phyloP scores from a whole-genome alignment of 371 early-diverging fungal species.

The Batrachochytrium dendrobatidis region DNA sequence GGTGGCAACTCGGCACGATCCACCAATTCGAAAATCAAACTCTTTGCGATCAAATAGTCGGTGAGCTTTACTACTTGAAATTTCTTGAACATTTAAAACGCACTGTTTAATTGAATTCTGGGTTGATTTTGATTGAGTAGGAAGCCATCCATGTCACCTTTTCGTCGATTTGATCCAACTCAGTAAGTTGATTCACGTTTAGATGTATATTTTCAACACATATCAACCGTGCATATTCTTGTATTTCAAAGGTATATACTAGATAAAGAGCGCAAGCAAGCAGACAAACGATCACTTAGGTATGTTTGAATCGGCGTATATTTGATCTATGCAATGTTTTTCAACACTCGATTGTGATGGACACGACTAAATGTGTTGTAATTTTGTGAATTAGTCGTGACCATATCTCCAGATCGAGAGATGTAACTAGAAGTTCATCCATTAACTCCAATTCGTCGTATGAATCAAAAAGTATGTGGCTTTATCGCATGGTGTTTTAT shows the following conservation, averaged over 20 bases:
- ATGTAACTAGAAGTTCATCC: too few relatives aligned
- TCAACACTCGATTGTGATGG: too few relatives aligned
- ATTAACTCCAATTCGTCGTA: too few relatives aligned
- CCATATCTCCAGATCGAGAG: too few relatives aligned
- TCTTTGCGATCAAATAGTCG: background rate
- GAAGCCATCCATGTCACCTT: slow-evolving; percentile 10
- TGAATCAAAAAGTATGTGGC: too few relatives aligned
- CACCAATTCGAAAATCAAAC: slow-evolving; percentile 5
- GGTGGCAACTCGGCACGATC: background rate
- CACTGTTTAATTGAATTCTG: background rate
- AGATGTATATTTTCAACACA: background rate
- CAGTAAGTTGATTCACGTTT: slow-evolving; percentile 5
- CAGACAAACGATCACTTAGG: background rate
- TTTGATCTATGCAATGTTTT: too few relatives aligned
- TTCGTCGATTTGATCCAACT: slow-evolving; percentile 24
- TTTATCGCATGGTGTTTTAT: too few relatives aligned
- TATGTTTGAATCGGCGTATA: background rate
- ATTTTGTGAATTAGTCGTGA: too few relatives aligned
- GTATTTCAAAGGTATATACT: slow-evolving; percentile 14
- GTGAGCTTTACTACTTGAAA: background rate
- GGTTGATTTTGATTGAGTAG: background rate
- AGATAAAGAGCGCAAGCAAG: slow-evolving; percentile 10
- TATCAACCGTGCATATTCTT: background rate
- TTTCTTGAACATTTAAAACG: background rate
- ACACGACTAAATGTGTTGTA: too few relatives aligned